These are phyloP conservation scores for Globisporangium yorkense DNA, from an alignment of 352 stramenopile species.

Conservation along the genomic window DNA sequence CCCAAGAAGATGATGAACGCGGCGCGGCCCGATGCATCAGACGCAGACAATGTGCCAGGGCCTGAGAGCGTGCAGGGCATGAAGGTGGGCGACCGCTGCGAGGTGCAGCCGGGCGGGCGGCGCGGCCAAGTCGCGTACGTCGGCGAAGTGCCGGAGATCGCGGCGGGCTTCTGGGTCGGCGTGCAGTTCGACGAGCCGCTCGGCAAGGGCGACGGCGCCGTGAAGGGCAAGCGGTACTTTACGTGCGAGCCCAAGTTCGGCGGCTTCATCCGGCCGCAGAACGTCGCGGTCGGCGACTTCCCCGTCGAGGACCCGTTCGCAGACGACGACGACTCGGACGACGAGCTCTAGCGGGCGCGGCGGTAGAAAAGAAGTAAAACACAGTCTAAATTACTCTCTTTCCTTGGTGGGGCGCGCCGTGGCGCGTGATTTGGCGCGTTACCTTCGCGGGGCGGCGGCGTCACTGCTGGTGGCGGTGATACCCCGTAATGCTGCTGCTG, in stretches of 20 bases:
- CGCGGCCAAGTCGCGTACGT: constrained; percentile 91
- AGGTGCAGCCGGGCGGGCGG: constrained; percentile 94
- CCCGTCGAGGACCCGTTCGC: constrained; percentile 75
- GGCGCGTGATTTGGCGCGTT: constrained; percentile 4
- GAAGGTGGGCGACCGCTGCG: constrained; percentile 92
- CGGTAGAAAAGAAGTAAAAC: constrained; percentile 14
- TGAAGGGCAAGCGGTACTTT: constrained; percentile 92
- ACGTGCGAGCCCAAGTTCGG: constrained; percentile 89
- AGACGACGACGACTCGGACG: constrained; percentile 61
- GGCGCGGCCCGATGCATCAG: constrained; percentile 12
- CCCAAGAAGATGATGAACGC: constrained; percentile 75
- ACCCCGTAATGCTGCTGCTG: too few species aligned
- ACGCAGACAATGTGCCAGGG: constrained; percentile 42
- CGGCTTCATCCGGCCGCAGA: constrained; percentile 93
- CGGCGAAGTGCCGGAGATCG: constrained; percentile 89
- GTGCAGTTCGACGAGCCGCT: constrained; percentile 97
- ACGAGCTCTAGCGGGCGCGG: constrained; percentile 51
- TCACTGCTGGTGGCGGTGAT: background rate
- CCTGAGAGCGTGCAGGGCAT: constrained; percentile 81
- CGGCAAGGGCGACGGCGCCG: constrained; percentile 89
- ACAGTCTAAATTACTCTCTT: constrained; percentile 52
- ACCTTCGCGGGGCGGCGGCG: background rate
- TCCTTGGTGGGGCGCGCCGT: constrained; percentile 7
- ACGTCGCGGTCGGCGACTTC: constrained; percentile 94
- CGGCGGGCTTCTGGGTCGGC: constrained; percentile 91